A percentile compares a stretch with the other conserved stretches of the same genome.
These are phyloP conservation scores for Knoxdaviesia capensis DNA, from an alignment of 2,329 filamentous ascomycete genomes.

Conservation along the genomic window DNA sequence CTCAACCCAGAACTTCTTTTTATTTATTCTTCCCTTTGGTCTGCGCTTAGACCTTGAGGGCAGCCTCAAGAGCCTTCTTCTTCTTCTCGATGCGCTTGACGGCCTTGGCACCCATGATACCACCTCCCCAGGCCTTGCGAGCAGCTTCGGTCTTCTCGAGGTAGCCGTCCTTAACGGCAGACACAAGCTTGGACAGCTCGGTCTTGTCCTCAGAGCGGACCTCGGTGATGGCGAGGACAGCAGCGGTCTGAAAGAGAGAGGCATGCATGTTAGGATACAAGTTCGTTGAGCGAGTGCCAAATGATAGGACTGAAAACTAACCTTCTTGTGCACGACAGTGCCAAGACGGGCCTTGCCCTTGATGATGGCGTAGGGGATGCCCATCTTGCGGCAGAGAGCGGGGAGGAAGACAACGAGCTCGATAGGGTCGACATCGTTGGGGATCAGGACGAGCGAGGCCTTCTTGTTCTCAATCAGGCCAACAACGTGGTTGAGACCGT, in stretches of 20 bases:
- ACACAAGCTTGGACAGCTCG: constrained; percentile 92
- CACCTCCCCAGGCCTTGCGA: constrained; percentile 94
- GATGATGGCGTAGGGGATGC: constrained; percentile 94
- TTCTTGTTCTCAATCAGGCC: constrained; percentile 99
- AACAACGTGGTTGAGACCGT: constrained; percentile 98
- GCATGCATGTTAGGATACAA: constrained; percentile 10
- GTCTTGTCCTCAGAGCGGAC: constrained; percentile 96
- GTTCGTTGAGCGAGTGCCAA: not conserved
- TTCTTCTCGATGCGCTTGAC: constrained; percentile 60
- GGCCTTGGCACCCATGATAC: constrained; percentile 97
- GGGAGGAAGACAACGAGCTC: constrained; percentile 98
- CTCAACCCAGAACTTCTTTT: constrained; percentile 4
- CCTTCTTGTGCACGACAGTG: constrained; percentile 99
- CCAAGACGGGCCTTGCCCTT: constrained; percentile 99
- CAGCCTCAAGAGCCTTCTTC: constrained; percentile 79
- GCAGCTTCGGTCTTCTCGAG: constrained; percentile 83
- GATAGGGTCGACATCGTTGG: constrained; percentile 98
- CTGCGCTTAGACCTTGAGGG: constrained; percentile 80
- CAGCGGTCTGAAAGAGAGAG: constrained; percentile 57
- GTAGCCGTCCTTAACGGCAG: constrained; percentile 95
- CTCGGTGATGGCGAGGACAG: constrained; percentile 88
- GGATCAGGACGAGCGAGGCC: constrained; percentile 91
- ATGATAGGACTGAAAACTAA: constrained; percentile 16
- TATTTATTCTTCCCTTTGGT: constrained; percentile 1
- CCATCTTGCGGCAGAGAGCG: constrained; percentile 99